A percentile compares a stretch with the other conserved stretches of the same genome.
Evolutionary conservation across 306 rosid species (phyloP).

Genomic region (Citrullus amarus): DNA sequence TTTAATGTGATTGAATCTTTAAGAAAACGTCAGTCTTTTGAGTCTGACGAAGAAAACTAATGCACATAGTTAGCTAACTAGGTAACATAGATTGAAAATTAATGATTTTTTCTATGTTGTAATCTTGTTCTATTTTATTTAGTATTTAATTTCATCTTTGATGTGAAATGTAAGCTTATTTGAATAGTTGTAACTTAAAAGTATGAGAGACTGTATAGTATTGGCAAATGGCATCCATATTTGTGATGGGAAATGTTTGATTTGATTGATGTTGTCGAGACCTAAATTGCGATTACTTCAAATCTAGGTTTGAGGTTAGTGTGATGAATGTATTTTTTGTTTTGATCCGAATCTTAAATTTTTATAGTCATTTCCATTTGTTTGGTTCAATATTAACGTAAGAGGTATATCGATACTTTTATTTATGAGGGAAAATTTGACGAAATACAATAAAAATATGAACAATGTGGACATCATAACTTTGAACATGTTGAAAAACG

Average conservation of each 20-base stretch:
- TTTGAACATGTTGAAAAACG: no score
- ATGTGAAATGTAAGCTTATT: background rate
- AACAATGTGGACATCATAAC: no score
- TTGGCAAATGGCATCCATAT: background rate
- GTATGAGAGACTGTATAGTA: background rate
- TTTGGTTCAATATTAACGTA: no score
- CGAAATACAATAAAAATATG: no score
- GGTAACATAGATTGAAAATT: background rate
- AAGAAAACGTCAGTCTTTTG: constrained; percentile 53
- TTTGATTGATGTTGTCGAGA: background rate
- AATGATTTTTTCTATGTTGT: background rate
- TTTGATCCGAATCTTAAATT: no score
- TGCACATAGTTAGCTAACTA: background rate
- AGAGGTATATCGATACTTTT: no score
- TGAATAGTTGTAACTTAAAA: background rate
- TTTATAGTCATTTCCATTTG: no score
- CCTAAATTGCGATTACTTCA: background rate
- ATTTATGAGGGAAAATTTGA: no score
- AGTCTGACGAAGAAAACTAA: constrained; percentile 55
- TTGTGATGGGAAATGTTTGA: background rate
- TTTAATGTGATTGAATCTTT: constrained; percentile 43
- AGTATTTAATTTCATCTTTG: background rate
- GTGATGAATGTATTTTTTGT: background rate
- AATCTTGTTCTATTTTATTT: background rate
- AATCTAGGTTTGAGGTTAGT: background rate